Percentiles rank a stretch among this genome's conserved stretches.
These are phyloP conservation scores for Daldinia bambusicola DNA, from an alignment of 495 filamentous ascomycete species.

Conservation along the genomic window DNA sequence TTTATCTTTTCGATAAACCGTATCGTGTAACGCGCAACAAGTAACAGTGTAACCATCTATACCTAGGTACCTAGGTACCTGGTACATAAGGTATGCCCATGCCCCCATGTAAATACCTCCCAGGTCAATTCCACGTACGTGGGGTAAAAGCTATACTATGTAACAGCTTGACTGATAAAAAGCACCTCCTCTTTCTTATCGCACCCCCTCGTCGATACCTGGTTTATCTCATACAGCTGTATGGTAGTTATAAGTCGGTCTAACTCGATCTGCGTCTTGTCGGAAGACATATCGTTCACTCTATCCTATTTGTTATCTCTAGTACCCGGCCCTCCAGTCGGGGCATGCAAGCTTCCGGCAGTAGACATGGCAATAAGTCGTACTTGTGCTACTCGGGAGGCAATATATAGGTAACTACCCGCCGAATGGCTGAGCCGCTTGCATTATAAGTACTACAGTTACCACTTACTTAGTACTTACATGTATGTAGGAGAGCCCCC, in stretches of 20 bases:
- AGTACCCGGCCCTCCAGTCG: conserved; percentile 13
- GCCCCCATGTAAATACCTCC: not conserved
- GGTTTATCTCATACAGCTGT: not conserved
- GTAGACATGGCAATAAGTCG: not conserved
- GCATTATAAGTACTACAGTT: conserved; percentile 14
- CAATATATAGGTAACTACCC: not conserved
- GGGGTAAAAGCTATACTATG: not conserved
- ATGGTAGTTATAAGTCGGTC: conserved; percentile 3
- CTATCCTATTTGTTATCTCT: conserved; percentile 28
- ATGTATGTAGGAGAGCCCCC: no score
- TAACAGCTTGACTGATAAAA: no score
- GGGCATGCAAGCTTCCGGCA: not conserved
- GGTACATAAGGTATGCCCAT: no score
- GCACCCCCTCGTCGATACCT: not conserved
- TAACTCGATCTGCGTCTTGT: conserved; percentile 10
- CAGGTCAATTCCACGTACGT: not conserved
- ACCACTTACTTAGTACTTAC: conserved; percentile 9
- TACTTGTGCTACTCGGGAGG: conserved; percentile 10
- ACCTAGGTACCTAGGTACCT: no score
- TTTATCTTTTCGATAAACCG: not conserved
- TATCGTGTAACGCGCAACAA: no score
- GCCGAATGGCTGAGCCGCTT: conserved; percentile 10
- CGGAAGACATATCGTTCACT: not conserved
- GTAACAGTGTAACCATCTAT: no score
- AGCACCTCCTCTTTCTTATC: conserved; percentile 2